Base-by-base conservation (phyloP, 257 asterid genomes). In the Galeopsis tetrahit region DNA sequence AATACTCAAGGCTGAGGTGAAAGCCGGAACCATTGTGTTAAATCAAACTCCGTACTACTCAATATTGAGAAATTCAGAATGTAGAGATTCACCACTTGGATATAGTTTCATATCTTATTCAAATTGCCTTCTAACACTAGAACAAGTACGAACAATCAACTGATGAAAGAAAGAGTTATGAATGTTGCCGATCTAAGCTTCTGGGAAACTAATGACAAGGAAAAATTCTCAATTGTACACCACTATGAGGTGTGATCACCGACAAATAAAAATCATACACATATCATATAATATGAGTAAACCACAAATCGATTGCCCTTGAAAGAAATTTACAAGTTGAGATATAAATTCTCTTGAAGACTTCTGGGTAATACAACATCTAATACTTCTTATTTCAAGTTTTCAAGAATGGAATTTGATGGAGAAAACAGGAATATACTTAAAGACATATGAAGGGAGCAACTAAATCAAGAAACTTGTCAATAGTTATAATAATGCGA, bases 381-480 rank as follows among this genome's bases (percentile, higher is more conserved):
- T 48, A 46, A 14, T 35, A 62, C 44, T 62, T 39, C 66, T 53
- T 13, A 48, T 38, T 21, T 48, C 64, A 49, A 44, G 62, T 35
- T 56, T 56, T 36, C 7, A 70, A 40, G 51, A 32, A 34, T 10
- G 63, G 48, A 66, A 31, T 31, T 32, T 28, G 68, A 40, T 7
- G 40, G 40, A 31, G 57, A 55, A 17, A 70, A 15, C 32, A 39
- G 32, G 53, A 14, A 6, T 34, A 44, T 21, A 39, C 32, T 5
- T 35, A 70, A 70, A 63, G 36, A 32, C 13, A 40, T 55, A 70
- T 3, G 17, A 70, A 8, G 15, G 28, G 17, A 61, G 61, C 58
- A 72, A 59, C 70, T 28, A 63, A 69, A 57, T 43, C 62, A 42
- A 15, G 53, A 43, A 65, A 31, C 35, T 49, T 42, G 11, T 42